These are phyloP conservation scores for Aphanomyces cochlioides DNA, from an alignment of 352 stramenopile genomes.

Conservation along the genomic window DNA sequence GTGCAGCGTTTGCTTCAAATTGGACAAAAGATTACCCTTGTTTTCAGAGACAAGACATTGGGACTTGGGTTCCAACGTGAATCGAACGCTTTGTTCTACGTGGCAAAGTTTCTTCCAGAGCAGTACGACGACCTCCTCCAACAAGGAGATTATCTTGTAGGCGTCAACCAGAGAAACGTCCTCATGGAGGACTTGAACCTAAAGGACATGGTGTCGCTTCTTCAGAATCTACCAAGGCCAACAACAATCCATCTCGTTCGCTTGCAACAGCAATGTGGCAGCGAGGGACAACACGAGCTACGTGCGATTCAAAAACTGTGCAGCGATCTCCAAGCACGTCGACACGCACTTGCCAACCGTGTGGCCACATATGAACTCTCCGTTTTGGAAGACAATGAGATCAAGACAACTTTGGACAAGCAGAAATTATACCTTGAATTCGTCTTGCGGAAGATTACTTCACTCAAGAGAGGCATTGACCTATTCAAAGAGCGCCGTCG, in stretches of 20 bases:
- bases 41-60: neutral
- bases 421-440: neutral
- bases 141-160: constrained; percentile 7
- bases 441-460: neutral
- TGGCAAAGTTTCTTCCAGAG: constrained; percentile 4
- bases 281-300: neutral
- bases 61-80: neutral
- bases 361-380: neutral
- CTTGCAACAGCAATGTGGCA: neutral
- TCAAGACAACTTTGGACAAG: neutral
- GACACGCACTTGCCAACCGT: neutral
- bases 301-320: neutral
- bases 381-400: neutral
- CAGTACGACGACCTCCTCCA: neutral
- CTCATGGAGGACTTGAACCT: constrained; percentile 1
- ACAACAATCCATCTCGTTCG: neutral
- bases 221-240: neutral
- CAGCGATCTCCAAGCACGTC: neutral
- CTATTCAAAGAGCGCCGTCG: neutral
- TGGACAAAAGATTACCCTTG: neutral
- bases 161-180: constrained; percentile 11
- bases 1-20: neutral
- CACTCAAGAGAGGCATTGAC: neutral
- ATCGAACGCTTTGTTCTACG: neutral
- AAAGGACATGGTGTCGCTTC: neutral